These are phyloP conservation scores for Symbiodinium pilosum DNA, from an alignment of 73 alveolate genomes.

Conservation along the genomic window DNA sequence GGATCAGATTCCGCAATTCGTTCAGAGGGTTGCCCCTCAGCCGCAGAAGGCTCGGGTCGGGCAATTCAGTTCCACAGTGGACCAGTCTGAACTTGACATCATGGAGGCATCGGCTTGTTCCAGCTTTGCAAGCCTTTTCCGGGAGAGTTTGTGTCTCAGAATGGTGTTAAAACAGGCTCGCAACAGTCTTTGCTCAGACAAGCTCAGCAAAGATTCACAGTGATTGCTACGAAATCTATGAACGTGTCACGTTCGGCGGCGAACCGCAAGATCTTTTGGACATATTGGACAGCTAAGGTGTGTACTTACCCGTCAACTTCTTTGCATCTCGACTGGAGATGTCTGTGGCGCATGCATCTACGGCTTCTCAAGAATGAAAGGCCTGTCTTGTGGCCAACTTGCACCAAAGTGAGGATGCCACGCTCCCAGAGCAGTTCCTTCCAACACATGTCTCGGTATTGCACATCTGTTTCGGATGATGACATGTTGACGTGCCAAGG, in stretches of 20 bases:
- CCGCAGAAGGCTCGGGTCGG: slow-evolving; percentile 12
- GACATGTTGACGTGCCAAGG: neutral
- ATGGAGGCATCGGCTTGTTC: neutral
- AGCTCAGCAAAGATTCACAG: too few species aligned
- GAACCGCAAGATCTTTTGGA: too few species aligned
- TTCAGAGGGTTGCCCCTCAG: slow-evolving; percentile 62
- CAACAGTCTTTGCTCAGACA: too few species aligned
- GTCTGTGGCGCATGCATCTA: neutral
- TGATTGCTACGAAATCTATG: too few species aligned
- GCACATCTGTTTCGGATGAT: too few species aligned
- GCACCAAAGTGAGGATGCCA: slow-evolving; percentile 70
- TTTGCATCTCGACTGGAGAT: slow-evolving; percentile 28
- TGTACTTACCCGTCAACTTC: slow-evolving; percentile 63
- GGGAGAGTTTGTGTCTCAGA: neutral
- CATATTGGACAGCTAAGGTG: slow-evolving; percentile 18
- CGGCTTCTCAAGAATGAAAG: neutral
- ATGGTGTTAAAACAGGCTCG: too few species aligned
- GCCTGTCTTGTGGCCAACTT: slow-evolving; percentile 70
- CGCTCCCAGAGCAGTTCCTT: too few species aligned
- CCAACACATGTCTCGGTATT: too few species aligned
- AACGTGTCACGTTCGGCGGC: too few species aligned
- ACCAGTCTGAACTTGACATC: neutral
- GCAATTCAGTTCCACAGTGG: too few species aligned
- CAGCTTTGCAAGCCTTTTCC: neutral
- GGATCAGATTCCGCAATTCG: slow-evolving; percentile 60